Percentiles rank a stretch among this genome's conserved stretches.
phyloP scores from a whole-genome alignment of 2,329 filamentous ascomycete species.

The Cladophialophora bantiana region DNA sequence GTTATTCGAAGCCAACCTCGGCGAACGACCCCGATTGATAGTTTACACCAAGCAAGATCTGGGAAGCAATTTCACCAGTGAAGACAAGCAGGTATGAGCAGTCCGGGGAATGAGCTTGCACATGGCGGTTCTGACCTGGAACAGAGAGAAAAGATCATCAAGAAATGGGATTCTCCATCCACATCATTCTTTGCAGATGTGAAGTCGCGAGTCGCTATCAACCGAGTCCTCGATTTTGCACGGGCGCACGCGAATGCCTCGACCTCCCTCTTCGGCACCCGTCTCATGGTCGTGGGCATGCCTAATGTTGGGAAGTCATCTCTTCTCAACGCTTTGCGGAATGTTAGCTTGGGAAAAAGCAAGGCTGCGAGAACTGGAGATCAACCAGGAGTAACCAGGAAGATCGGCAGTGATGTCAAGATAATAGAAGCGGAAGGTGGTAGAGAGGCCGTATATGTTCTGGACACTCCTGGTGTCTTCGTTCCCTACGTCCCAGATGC shows the following conservation, averaged over 20 bases:
- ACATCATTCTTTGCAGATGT: constrained; percentile 62
- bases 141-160: constrained; percentile 60
- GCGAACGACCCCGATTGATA: constrained; percentile 75
- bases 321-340: constrained; percentile 84
- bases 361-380: constrained; percentile 84
- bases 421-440: constrained; percentile 68
- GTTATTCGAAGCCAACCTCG: constrained; percentile 79
- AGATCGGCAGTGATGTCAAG: constrained; percentile 81
- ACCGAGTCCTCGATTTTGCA: constrained; percentile 58
- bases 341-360: constrained; percentile 66
- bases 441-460: constrained; percentile 74
- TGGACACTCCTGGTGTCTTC: constrained; percentile 95
- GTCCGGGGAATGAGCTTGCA: background rate
- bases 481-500: constrained; percentile 86
- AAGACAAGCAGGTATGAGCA: constrained; percentile 42
- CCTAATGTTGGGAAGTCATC: constrained; percentile 97
- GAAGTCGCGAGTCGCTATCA: constrained; percentile 55
- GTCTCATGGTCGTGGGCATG: constrained; percentile 92
- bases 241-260: constrained; percentile 57
- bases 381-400: constrained; percentile 88
- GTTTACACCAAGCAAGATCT: constrained; percentile 93
- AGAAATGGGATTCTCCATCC: constrained; percentile 61
- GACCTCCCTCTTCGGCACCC: constrained; percentile 74
- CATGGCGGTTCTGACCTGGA: constrained; percentile 7
- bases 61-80: constrained; percentile 56